Percentiles rank a stretch among this genome's conserved stretches.
Evolutionary conservation across 2,329 filamentous ascomycete species (phyloP).

Genomic region (Camillea tinctor): DNA sequence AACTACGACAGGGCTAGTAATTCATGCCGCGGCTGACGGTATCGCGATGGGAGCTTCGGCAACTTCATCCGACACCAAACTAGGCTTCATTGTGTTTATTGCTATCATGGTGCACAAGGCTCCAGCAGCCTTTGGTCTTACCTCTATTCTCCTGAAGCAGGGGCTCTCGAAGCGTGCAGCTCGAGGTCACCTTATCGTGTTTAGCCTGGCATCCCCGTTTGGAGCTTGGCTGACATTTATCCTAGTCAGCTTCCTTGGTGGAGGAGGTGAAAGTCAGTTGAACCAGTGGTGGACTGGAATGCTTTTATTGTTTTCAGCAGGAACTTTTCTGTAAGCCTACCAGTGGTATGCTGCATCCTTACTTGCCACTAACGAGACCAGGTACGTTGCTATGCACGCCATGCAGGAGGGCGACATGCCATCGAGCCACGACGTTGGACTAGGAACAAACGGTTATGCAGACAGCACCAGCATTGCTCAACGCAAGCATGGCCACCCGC

Average conservation of each 20-base stretch:
- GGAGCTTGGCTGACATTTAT: slow-evolving; percentile 84
- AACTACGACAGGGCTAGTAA: slow-evolving; percentile 93
- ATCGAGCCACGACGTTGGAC: slow-evolving; percentile 51
- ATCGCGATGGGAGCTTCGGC: slow-evolving; percentile 93
- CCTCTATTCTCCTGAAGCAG: slow-evolving; percentile 85
- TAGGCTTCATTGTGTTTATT: slow-evolving; percentile 90
- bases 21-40: slow-evolving; percentile 91
- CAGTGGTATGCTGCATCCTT: neutral
- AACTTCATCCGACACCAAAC: slow-evolving; percentile 66
- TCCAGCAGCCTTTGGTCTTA: slow-evolving; percentile 91
- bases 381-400: slow-evolving; percentile 97
- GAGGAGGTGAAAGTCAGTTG: slow-evolving; percentile 57
- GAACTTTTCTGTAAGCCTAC: slow-evolving; percentile 81
- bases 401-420: slow-evolving; percentile 75
- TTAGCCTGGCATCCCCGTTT: slow-evolving; percentile 84
- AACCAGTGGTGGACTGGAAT: slow-evolving; percentile 90
- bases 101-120: slow-evolving; percentile 98
- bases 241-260: slow-evolving; percentile 70
- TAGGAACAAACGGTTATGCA: slow-evolving; percentile 51
- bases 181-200: slow-evolving; percentile 81
- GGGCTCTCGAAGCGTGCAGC: slow-evolving; percentile 85
- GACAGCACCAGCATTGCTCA: slow-evolving; percentile 46
- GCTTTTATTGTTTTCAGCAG: slow-evolving; percentile 89
- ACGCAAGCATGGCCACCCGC: slow-evolving; percentile 53
- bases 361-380: slow-evolving; percentile 34